A percentile compares a stretch with the other conserved stretches of the same genome.
These are phyloP conservation scores for Phtheirospermum japonicum DNA, from an alignment of 257 asterid genomes.

Conservation along the genomic window DNA sequence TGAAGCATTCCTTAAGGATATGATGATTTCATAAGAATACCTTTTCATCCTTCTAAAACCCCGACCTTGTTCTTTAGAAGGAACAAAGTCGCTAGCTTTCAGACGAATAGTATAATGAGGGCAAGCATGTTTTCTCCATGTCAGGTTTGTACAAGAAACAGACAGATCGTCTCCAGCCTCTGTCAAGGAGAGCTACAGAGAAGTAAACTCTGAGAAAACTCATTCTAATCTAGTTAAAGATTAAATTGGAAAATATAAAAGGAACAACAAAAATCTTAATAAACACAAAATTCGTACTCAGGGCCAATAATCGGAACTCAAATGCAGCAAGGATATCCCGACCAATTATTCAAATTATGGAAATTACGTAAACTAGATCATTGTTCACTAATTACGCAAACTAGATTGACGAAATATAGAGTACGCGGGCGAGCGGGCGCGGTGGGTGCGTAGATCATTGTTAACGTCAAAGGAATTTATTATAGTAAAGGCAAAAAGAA, in stretches of 20 bases:
- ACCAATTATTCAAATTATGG: too few relatives aligned
- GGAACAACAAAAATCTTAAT: background rate
- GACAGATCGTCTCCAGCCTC: constrained; percentile 99
- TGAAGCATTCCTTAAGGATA: too few relatives aligned
- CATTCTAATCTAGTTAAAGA: constrained; percentile 17
- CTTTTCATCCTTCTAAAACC: constrained; percentile 80
- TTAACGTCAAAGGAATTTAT: too few relatives aligned
- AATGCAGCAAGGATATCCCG: constrained; percentile 7
- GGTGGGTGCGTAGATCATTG: too few relatives aligned
- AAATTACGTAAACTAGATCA: too few relatives aligned
- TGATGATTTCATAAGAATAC: constrained; percentile 36
- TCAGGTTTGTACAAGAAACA: constrained; percentile 92
- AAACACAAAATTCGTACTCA: constrained; percentile 2
- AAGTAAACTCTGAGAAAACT: constrained; percentile 30
- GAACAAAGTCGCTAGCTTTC: too few relatives aligned
- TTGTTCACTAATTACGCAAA: too few relatives aligned
- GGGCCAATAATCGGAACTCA: constrained; percentile 17
- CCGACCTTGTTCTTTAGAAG: constrained; percentile 85
- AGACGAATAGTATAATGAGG: constrained; percentile 93
- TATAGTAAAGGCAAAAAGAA: too few relatives aligned
- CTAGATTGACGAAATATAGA: too few relatives aligned
- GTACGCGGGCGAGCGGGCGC: too few relatives aligned
- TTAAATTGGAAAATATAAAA: constrained; percentile 16
- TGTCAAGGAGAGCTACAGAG: too few relatives aligned
- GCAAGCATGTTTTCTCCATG: constrained; percentile 96